A percentile compares a stretch with the other conserved stretches of the same genome.
Conservation (phyloP, 495 filamentous ascomycete species). For the Pyrenula massariospora region DNA sequence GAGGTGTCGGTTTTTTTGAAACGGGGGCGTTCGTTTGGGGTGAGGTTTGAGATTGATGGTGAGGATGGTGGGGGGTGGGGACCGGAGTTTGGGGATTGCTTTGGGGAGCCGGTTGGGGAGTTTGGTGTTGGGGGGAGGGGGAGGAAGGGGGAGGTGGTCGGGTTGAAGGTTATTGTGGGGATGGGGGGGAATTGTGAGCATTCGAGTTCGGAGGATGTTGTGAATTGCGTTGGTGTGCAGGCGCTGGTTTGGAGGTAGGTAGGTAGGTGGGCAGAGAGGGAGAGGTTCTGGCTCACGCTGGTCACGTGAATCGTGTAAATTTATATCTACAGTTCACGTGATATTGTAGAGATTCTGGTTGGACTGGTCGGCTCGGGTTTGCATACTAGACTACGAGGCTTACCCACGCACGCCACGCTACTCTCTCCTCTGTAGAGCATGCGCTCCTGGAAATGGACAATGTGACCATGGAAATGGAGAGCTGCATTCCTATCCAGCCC, state of each 20-base stretch:
- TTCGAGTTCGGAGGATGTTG: background rate
- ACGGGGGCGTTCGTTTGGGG: background rate
- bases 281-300: too few relatives aligned
- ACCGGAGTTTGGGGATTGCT: background rate
- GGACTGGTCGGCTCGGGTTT: too few relatives aligned
- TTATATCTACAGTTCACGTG: too few relatives aligned
- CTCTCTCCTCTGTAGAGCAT: too few relatives aligned
- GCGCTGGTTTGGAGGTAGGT: background rate
- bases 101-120: constrained; percentile 37
- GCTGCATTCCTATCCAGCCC: too few relatives aligned
- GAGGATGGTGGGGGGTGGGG: background rate
- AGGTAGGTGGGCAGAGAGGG: too few relatives aligned
- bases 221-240: background rate
- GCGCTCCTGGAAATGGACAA: too few relatives aligned
- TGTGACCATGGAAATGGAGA: too few relatives aligned
- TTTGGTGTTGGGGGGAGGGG: constrained; percentile 55
- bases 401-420: too few relatives aligned
- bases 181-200: background rate
- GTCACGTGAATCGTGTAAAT: too few relatives aligned
- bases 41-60: background rate
- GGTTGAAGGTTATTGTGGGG: constrained; percentile 38
- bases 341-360: too few relatives aligned
- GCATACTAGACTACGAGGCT: too few relatives aligned
- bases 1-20: background rate
- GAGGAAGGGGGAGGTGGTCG: constrained; percentile 85